A percentile compares a stretch with the other conserved stretches of the same genome.
Conservation (phyloP, 768 basidiomycete genomes). For the Mycena albidolilacea region DNA sequence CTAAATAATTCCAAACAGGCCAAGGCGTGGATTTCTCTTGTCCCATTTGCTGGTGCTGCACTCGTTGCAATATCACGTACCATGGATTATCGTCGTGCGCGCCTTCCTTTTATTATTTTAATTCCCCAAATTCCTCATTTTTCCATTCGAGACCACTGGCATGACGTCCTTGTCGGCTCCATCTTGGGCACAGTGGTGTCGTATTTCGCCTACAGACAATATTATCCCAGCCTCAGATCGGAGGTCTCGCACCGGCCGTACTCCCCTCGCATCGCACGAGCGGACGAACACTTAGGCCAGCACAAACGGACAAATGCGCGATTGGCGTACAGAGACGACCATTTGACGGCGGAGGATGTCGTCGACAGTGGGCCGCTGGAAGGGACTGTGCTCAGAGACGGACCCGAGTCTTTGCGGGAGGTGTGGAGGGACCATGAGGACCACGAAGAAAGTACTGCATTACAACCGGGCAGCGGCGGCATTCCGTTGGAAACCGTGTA, state of each 20-base stretch:
- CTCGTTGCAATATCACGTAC: constrained; percentile 89
- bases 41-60: constrained; percentile 84
- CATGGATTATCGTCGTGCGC: constrained; percentile 89
- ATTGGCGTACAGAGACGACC: constrained; percentile 39
- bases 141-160: constrained; percentile 85
- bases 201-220: constrained; percentile 86
- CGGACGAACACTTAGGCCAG: constrained; percentile 59
- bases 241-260: constrained; percentile 78
- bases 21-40: constrained; percentile 88
- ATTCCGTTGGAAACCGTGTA: constrained; percentile 36
- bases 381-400: constrained; percentile 52
- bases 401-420: constrained; percentile 42
- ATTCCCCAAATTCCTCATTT: constrained; percentile 25
- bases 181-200: constrained; percentile 80
- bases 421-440: constrained; percentile 48
- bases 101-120: background rate
- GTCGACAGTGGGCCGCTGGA: constrained; percentile 41
- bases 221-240: constrained; percentile 82
- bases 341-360: constrained; percentile 25
- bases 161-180: constrained; percentile 88
- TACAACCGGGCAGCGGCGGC: constrained; percentile 1
- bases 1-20: constrained; percentile 53
- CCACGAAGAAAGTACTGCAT: constrained; percentile 37
- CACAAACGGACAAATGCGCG: constrained; percentile 32
- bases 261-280: constrained; percentile 73